Evolutionary conservation across 352 stramenopile genomes (phyloP), one percentile per base, ranked within the genome.

Genomic region (Phytophthora hybrid): DNA sequence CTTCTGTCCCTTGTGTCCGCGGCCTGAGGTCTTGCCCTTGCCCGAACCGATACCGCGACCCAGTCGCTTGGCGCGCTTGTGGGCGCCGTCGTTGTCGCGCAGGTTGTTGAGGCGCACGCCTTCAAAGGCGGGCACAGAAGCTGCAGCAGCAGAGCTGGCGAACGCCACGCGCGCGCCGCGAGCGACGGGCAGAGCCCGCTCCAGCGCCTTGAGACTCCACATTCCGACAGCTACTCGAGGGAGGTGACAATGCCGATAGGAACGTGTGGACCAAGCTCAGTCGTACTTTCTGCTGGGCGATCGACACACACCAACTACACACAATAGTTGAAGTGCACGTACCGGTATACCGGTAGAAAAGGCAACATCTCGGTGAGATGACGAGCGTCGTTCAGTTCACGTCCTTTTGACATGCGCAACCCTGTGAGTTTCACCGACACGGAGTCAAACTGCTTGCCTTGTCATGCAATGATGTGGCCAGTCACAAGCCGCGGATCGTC

Each of bases 1-100:
- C 84, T 99, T 99, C 81, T 99, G 96, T 61, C 98, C 97, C 83
- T 99, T 99, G 81, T 99, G 97, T 56, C 98, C 98, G 39, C 94
- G 87, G 10, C 98, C 98, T 32, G 83, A 98, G 9, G 98, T 99
- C 80, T 99, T 99, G 62, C 96, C 96, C 69, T 93, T 93, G 72
- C 95, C 95, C 0, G 92, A 98, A 55, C 96, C 96, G 62, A 97
- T 97, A 60, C 96, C 96, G 52, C 96, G 87, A 71, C 96, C 96
- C 41, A 98, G 79, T 59, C 93, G 93, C 81, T 98, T 98, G 66
- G 71, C 78, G 63, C 94, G 89, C 82, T 97, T 97, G 78, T 91
- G 87, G 23, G 92, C 89, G 51, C 91, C 91, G 32, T 94, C 87
- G 63, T 97, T 96, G 73, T 97, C 92, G 46, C 77, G 78, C 69